Conservation (phyloP, 139 green algal species). For the Astrephomene gubernaculifera region DNA sequence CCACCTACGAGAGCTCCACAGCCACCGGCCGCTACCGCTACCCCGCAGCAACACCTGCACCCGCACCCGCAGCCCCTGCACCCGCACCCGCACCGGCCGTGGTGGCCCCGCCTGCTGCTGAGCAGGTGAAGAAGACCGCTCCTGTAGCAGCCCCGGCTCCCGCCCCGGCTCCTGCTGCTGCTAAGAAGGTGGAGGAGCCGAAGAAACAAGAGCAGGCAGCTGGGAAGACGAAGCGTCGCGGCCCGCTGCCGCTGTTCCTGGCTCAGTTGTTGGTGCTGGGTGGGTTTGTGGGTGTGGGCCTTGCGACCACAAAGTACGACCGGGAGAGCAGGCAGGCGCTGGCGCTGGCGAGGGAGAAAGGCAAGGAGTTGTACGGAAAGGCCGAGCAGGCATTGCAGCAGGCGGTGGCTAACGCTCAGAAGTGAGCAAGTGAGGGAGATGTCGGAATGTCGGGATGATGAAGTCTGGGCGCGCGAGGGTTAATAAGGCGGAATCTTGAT, state of each 20-base stretch:
- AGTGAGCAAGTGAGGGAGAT: constrained; percentile 15
- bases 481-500: no score
- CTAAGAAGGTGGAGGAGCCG: neutral
- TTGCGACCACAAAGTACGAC: constrained; percentile 55
- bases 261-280: constrained; percentile 61
- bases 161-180: no score
- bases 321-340: constrained; percentile 36
- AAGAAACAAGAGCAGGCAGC: neutral
- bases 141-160: no score
- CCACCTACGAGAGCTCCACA: constrained; percentile 16
- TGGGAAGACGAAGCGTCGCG: constrained; percentile 37
- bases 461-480: no score
- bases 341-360: constrained; percentile 22
- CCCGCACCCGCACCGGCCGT: neutral
- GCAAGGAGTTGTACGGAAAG: constrained; percentile 16
- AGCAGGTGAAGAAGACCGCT: constrained; percentile 4
- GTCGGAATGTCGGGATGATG: no score
- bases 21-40: neutral
- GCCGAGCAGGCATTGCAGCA: constrained; percentile 7
- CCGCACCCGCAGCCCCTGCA: neutral
- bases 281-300: constrained; percentile 33
- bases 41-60: neutral
- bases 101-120: neutral
- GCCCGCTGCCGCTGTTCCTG: constrained; percentile 54
- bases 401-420: constrained; percentile 16